Base-by-base conservation (phyloP, 441 rosid genomes). In the Viola pubescens region DNA sequence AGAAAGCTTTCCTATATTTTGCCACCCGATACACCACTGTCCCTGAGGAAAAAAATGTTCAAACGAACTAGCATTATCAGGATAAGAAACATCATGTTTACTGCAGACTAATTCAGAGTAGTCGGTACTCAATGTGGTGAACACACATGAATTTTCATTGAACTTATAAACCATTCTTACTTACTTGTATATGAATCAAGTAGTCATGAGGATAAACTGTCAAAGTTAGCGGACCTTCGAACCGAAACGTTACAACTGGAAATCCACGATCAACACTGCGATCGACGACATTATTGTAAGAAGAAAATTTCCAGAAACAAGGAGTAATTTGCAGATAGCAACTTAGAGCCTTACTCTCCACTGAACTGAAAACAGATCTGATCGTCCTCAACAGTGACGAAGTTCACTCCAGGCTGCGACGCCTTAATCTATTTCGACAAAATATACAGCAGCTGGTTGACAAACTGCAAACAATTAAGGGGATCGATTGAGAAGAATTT, bases 191-290 rank as follows among this genome's bases (percentile, higher is more conserved):
- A 70, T 70, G 63, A 68, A 92, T 89, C 53, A 89, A 64, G 70
- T 92, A 92, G 0, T 92, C 98, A 5, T 58, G 84, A 57, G 98
- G 96, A 75, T 72, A 58, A 62, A 84, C 81, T 0, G 78, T 76
- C 79, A 92, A 75, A 41, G 75, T 58, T 74, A 82, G 83, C 7
- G 90, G 81, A 46, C 69, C 81, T 59, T 83, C 75, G 56, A 92
- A 92, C 47, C 77, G 76, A 62, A 89, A 87, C 55, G 74, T 84
- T 38, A 92, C 90, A 2, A 63, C 62, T 0, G 98, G 96, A 77
- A 92, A 92, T 64, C 79, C 85, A 61, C 79, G 76, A 64, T 87
- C 89, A 53, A 87, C 77, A 6, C 98, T 92, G 96, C 77, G 34
- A 26, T 26, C 34, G 34, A 26, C 34, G 34, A 26, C 34, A 26